A percentile compares a stretch with the other conserved stretches of the same genome.
Evolutionary conservation across 805 yeast genomes (phyloP).

Genomic region (Wickerhamiella vanderwaltii): DNA sequence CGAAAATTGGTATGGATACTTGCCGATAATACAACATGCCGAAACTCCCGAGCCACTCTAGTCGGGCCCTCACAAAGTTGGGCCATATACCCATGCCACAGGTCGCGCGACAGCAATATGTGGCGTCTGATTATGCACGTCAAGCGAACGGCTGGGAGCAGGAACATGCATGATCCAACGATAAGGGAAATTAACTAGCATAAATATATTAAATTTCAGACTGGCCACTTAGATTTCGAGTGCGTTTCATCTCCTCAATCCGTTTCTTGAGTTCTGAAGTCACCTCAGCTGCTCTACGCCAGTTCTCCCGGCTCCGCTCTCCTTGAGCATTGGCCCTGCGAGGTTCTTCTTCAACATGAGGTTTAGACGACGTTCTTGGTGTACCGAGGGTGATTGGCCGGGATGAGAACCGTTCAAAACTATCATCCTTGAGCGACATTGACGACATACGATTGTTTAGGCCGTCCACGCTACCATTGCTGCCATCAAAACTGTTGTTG

Average conservation of each 20-base stretch:
- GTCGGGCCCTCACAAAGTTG: too few species aligned
- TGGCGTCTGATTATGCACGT: too few species aligned
- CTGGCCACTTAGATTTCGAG: background rate
- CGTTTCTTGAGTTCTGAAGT: conserved; percentile 76
- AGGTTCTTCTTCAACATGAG: background rate
- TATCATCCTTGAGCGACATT: conserved; percentile 2
- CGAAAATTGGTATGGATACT: too few species aligned
- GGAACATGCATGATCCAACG: too few species aligned
- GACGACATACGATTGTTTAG: conserved; percentile 4
- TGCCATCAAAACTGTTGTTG: conserved; percentile 1
- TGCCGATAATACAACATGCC: too few species aligned
- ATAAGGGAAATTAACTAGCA: background rate
- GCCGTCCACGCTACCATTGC: conserved; percentile 1
- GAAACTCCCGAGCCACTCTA: too few species aligned
- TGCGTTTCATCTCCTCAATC: conserved; percentile 68
- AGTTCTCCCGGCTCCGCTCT: conserved; percentile 35
- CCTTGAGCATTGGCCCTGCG: background rate
- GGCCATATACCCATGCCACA: too few species aligned
- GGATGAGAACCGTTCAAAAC: background rate
- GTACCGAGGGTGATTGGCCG: conserved; percentile 5
- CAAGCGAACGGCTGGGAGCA: too few species aligned
- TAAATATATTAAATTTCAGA: background rate
- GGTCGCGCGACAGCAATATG: too few species aligned
- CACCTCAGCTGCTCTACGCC: conserved; percentile 85
- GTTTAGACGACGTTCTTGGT: background rate